Conservation (phyloP, 768 basidiomycete genomes). For the Megacollybia marginata region DNA sequence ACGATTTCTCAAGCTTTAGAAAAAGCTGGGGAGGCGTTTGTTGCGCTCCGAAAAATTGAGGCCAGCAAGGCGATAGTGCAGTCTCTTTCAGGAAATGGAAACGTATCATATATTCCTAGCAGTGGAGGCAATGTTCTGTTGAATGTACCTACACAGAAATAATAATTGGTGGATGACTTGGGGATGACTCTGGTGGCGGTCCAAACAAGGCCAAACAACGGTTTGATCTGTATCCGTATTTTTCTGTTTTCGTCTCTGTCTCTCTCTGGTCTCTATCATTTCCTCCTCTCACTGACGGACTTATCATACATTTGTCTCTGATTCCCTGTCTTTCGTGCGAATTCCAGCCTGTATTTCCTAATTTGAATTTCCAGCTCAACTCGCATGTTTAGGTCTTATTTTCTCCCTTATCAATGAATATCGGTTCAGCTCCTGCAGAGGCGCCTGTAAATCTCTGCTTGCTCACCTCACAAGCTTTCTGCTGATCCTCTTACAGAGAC, state of each 20-base stretch:
- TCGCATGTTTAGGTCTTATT: conserved; percentile 37
- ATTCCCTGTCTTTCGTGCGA: conserved; percentile 47
- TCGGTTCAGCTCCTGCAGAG: conserved; percentile 56
- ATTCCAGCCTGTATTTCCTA: conserved; percentile 22
- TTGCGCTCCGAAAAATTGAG: conserved; percentile 93
- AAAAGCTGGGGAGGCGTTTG: conserved; percentile 93
- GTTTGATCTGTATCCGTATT: conserved; percentile 11
- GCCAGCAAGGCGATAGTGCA: conserved; percentile 95
- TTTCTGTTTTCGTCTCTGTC: conserved; percentile 9
- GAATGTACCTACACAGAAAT: conserved; percentile 63
- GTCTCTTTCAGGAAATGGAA: conserved; percentile 69
- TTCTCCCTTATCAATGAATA: conserved; percentile 66
- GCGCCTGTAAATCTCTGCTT: conserved; percentile 54
- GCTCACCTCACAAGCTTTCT: conserved; percentile 23
- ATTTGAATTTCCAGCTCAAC: conserved; percentile 16
- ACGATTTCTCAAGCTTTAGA: conserved; percentile 89
- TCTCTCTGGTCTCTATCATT: conserved; percentile 18
- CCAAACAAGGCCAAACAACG: conserved; percentile 1
- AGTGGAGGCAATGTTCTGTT: conserved; percentile 74
- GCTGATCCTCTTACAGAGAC: conserved; percentile 42
- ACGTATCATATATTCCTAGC: conserved; percentile 87
- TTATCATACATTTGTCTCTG: conserved; percentile 20
- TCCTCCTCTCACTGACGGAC: conserved; percentile 45
- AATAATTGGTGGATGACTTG: conserved; percentile 16
- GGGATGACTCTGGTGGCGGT: not conserved